phyloP scores from a whole-genome alignment of 768 basidiomycete genomes.

The Pisolithus orientalis region DNA sequence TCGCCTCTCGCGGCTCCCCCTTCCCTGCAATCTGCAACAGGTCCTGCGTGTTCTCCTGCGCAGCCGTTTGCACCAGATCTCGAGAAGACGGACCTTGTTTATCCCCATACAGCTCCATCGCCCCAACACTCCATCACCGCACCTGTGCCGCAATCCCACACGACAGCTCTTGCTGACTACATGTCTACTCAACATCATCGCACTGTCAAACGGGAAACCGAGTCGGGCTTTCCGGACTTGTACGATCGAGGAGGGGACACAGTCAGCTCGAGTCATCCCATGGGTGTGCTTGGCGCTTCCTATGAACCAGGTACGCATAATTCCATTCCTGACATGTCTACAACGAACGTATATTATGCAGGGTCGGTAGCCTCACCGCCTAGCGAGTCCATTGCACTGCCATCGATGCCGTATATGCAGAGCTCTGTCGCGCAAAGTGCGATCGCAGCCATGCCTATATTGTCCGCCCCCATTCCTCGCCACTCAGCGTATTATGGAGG shows the following conservation, averaged over 20 bases:
- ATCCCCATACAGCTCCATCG: constrained; percentile 16
- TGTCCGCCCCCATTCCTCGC: constrained; percentile 29
- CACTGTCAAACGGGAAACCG: constrained; percentile 24
- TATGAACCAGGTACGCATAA: constrained; percentile 25
- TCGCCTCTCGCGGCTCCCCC: constrained; percentile 9
- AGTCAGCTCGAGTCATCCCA: constrained; percentile 16
- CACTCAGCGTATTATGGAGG: constrained; percentile 27
- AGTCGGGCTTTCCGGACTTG: constrained; percentile 20
- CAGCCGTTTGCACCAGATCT: constrained; percentile 21
- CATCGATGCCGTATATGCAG: constrained; percentile 23
- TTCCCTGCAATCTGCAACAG: constrained; percentile 8
- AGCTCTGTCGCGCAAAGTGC: constrained; percentile 12
- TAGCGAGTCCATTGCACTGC: constrained; percentile 12
- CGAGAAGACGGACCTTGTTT: constrained; percentile 20
- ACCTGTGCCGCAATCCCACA: constrained; percentile 12
- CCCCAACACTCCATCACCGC: constrained; percentile 20
- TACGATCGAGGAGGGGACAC: constrained; percentile 19
- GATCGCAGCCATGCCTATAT: constrained; percentile 15
- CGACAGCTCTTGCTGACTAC: constrained; percentile 16
- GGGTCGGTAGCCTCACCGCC: constrained; percentile 11
- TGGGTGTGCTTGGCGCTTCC: constrained; percentile 16
- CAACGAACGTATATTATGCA: constrained; percentile 2
- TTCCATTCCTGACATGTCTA: not conserved
- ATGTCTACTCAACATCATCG: constrained; percentile 14
- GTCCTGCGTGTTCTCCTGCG: constrained; percentile 8